A percentile compares a stretch with the other conserved stretches of the same genome.
Evolutionary conservation across 805 yeast genomes (phyloP).

Genomic region (Zygoascus ofunaensis): DNA sequence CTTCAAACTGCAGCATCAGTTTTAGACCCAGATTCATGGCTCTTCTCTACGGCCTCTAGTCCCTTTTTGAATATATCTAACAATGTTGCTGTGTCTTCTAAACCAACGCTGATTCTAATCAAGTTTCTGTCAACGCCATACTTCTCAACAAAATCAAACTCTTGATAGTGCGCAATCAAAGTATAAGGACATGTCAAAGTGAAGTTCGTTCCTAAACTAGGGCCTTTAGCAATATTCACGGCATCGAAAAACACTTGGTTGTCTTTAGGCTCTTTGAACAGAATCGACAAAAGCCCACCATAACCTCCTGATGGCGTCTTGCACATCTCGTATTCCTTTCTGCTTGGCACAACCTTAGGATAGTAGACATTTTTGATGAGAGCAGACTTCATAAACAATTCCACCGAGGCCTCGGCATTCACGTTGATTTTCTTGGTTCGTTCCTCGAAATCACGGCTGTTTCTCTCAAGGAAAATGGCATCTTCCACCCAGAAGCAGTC

Average conservation of each 20-base stretch:
- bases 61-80: constrained; percentile 43
- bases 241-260: constrained; percentile 71
- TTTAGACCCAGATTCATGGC: background rate
- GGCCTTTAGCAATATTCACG: constrained; percentile 70
- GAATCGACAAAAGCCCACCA: constrained; percentile 75
- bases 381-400: constrained; percentile 24
- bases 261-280: constrained; percentile 52
- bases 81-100: constrained; percentile 62
- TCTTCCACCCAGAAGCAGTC: constrained; percentile 90
- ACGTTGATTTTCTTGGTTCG: constrained; percentile 41
- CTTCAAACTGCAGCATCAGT: no score
- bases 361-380: constrained; percentile 60
- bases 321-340: constrained; percentile 58
- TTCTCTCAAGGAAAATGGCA: constrained; percentile 83
- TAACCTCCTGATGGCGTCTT: constrained; percentile 72
- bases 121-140: constrained; percentile 78
- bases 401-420: constrained; percentile 33
- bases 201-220: constrained; percentile 83
- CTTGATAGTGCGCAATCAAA: constrained; percentile 74
- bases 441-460: constrained; percentile 76
- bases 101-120: constrained; percentile 75
- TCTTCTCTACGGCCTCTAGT: constrained; percentile 27
- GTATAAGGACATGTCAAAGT: constrained; percentile 87
- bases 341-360: constrained; percentile 51
- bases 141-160: constrained; percentile 65